Conservation (phyloP, 2,329 filamentous ascomycete genomes). For the Fusarium illudens region DNA sequence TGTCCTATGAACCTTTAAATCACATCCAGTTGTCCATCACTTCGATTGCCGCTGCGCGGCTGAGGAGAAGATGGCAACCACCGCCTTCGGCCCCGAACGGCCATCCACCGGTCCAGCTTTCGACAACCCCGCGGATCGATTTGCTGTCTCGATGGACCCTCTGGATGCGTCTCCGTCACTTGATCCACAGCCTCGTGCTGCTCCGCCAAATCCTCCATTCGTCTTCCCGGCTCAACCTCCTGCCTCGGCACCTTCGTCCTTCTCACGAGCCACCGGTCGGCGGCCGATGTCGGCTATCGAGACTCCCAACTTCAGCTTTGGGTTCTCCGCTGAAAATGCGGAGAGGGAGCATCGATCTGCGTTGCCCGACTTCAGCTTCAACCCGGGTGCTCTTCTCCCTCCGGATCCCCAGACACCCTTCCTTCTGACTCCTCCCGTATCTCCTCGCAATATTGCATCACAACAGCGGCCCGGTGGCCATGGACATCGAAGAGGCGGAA, state of each 20-base stretch:
- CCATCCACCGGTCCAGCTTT: constrained; percentile 40
- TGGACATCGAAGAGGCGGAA: constrained; percentile 81
- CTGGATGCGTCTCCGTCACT: constrained; percentile 28
- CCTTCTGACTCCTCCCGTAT: constrained; percentile 63
- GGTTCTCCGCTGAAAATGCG: constrained; percentile 43
- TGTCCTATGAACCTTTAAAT: constrained; percentile 52
- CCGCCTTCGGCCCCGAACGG: constrained; percentile 50
- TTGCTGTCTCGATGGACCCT: constrained; percentile 32
- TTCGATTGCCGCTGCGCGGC: constrained; percentile 61
- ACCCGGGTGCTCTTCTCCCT: constrained; percentile 60
- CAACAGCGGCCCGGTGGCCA: constrained; percentile 69
- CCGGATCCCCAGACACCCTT: constrained; percentile 46
- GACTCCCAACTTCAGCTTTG: constrained; percentile 47
- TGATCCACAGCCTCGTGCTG: constrained; percentile 20
- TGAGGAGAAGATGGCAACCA: constrained; percentile 54
- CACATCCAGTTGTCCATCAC: constrained; percentile 51
- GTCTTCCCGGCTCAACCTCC: constrained; percentile 65
- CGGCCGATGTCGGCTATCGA: constrained; percentile 65
- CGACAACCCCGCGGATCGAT: constrained; percentile 38
- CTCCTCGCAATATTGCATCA: constrained; percentile 63
- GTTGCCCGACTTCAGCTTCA: constrained; percentile 65
- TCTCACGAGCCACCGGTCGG: constrained; percentile 58
- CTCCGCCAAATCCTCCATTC: constrained; percentile 70
- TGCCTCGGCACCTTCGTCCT: constrained; percentile 57
- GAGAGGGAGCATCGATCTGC: constrained; percentile 45